These are phyloP conservation scores for Platanthera guangdongensis DNA, from an alignment of 106 monocot genomes.

Conservation along the genomic window DNA sequence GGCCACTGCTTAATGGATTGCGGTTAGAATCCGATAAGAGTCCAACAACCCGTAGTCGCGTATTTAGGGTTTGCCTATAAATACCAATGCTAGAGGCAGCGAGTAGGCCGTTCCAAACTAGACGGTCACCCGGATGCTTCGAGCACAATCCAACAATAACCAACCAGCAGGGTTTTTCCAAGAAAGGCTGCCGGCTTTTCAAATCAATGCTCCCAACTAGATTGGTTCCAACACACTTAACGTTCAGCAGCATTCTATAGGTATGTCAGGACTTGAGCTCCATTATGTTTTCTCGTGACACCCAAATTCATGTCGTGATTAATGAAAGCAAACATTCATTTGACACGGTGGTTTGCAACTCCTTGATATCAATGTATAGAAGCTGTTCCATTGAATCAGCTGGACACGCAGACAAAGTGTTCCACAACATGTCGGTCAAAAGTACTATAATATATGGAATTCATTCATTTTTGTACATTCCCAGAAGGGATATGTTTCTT, in stretches of 20 bases:
- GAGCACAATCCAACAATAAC: no score
- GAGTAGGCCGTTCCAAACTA: no score
- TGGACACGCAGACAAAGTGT: conserved; percentile 27
- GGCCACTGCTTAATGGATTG: no score
- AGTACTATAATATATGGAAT: conserved; percentile 59
- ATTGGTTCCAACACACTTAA: conserved; percentile 40
- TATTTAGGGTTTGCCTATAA: no score
- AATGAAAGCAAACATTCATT: conserved; percentile 27
- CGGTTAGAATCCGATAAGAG: no score
- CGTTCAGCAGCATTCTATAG: conserved; percentile 44
- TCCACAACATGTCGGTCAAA: conserved; percentile 29
- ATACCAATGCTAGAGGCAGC: no score
- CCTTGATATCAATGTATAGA: conserved; percentile 73
- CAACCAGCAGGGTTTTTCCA: conserved; percentile 17
- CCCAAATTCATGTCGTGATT: conserved; percentile 44
- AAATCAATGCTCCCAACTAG: conserved; percentile 35
- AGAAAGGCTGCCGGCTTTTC: conserved; percentile 38
- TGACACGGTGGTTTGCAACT: conserved; percentile 51
- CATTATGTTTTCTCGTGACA: conserved; percentile 17
- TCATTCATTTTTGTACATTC: conserved; percentile 54
- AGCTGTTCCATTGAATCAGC: conserved; percentile 30
- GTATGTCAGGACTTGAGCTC: conserved; percentile 47
- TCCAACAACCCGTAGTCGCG: no score
- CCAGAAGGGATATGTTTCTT: conserved; percentile 13
- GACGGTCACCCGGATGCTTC: no score